Base-by-base conservation (phyloP, 768 basidiomycete species). In the Agaricus bisporus region DNA sequence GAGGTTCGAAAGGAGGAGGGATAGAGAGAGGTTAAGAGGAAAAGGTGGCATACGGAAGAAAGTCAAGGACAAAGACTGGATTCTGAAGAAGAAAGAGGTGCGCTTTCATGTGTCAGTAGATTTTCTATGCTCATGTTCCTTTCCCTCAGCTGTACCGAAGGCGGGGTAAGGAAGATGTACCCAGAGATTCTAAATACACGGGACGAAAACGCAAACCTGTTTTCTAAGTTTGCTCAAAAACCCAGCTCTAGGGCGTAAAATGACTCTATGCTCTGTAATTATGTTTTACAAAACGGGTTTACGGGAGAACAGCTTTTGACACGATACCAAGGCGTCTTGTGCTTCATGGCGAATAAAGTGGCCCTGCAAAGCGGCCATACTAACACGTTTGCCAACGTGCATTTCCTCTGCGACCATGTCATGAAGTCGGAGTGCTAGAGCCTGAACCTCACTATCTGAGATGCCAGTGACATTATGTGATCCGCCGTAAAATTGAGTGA, bases 341-440 rank as follows among this genome's bases (percentile, higher is more conserved):
- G 85, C 77, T 43, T 69, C 70, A 61, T 80, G 82, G 54, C 88
- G 81, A 61, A 99, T 99, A 69, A 99, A 98, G 32, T 89, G 79
- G 17, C 97, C 97, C 63, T 99, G 97, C 56, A 99, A 72, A 36
- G 89, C 84, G 32, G 97, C 97, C 97, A 99, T 99, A 65, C 94
- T 98, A 55, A 97, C 76, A 39, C 80, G 70, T 63, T 73, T 71
- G 0, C 84, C 85, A 4, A 63, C 61, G 41, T 65, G 60, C 70
- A 76, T 74, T 61, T 85, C 82, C 14, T 68, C 68, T 44, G 72
- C 64, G 6, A 95, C 77, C 5, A 83, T 70, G 38, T 69, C 62
- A 49, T 80, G 75, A 41, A 97, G 66, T 48, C 72, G 65, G 36
- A 66, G 64, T 1, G 79, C 86, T 57, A 92, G 64, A 9, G 49